Base-by-base conservation (phyloP, 331 rosid genomes). In the Pyracantha coccinea region DNA sequence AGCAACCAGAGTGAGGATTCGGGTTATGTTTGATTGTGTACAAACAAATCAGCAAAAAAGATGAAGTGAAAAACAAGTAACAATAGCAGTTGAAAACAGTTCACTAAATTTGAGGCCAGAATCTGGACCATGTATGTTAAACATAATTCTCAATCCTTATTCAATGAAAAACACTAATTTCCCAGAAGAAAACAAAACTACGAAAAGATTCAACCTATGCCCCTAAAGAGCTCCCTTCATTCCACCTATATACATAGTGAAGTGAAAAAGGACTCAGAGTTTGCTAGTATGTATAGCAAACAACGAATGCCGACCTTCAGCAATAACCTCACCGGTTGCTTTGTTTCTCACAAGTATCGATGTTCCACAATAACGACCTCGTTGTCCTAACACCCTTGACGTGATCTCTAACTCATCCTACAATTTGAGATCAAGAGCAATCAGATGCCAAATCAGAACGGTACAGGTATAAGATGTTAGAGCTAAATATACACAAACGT, bases 361-460 rank as follows among this genome's bases (percentile, higher is more conserved):
- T 10, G 97, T 88, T 78, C 92, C 96, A 19, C 86, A 80, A 76
- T 88, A 93, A 47, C 96, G 85, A 63, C 90, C 96, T 83, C 57
- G 86, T 79, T 79, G 81, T 78, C 97, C 98, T 63, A 91, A 81
- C 35, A 84, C 72, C 81, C 77, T 80, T 7, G 89, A 80, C 8
- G 88, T 91, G 69, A 93, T 88, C 82, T 91, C 97, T 71, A 93
- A 72, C 81, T 89, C 97, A 83, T 93, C 98, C 98, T 93, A 86
- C 81, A 85, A 72, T 71, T 70, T 52, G 52, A 71, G 54, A 45
- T 33, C 75, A 32, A 62, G 33, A 62, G 10, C 8, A 6, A 41
- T 67, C 50, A 41, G 50, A 41, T 41, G 50, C 50, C 15, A 41
- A 64, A 64, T 19, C 20, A 10, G 21, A 64, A 17, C 1, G 9